Conservation (phyloP, 495 filamentous ascomycete species). For the Evansstolkia leycettana region DNA sequence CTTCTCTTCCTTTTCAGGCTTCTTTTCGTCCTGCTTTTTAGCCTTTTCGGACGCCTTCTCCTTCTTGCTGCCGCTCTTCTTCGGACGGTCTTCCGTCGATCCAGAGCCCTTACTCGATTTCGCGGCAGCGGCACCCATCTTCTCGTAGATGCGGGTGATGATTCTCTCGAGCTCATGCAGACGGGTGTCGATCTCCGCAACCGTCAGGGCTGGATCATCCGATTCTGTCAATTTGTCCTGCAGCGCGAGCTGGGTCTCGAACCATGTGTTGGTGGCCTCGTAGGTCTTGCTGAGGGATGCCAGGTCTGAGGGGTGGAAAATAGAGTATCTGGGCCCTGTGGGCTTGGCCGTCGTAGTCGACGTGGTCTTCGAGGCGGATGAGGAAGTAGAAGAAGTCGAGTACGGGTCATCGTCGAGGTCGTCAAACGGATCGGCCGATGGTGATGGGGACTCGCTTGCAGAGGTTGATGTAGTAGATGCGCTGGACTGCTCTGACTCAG, state of each 20-base stretch:
- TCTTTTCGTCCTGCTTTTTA: slow-evolving; percentile 22
- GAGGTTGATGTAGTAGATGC: slow-evolving; percentile 8
- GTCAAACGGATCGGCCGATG: slow-evolving; percentile 13
- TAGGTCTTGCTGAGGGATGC: slow-evolving; percentile 24
- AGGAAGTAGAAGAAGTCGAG: slow-evolving; percentile 18
- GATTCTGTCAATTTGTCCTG: slow-evolving; percentile 57
- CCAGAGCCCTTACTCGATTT: slow-evolving; percentile 4
- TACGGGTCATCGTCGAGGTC: slow-evolving; percentile 33
- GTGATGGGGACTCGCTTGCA: slow-evolving; percentile 9
- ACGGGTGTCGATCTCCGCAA: slow-evolving; percentile 47
- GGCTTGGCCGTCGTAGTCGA: slow-evolving; percentile 19
- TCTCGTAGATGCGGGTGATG: slow-evolving; percentile 56
- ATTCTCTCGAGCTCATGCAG: slow-evolving; percentile 54
- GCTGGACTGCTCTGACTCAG: slow-evolving; percentile 15
- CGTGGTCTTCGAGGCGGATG: slow-evolving; percentile 15
- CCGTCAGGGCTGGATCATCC: slow-evolving; percentile 57
- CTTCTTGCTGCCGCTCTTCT: slow-evolving; percentile 39
- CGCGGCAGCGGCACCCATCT: slow-evolving; percentile 26
- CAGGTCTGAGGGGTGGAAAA: slow-evolving; percentile 44
- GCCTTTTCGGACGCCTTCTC: slow-evolving; percentile 33
- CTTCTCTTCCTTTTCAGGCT: slow-evolving; percentile 3
- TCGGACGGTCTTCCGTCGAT: slow-evolving; percentile 21
- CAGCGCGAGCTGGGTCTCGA: slow-evolving; percentile 48
- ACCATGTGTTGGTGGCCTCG: slow-evolving; percentile 42
- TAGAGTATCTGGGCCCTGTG: slow-evolving; percentile 26